These are phyloP conservation scores for Syzygium aqueum DNA, from an alignment of 345 rosid genomes.

Conservation along the genomic window DNA sequence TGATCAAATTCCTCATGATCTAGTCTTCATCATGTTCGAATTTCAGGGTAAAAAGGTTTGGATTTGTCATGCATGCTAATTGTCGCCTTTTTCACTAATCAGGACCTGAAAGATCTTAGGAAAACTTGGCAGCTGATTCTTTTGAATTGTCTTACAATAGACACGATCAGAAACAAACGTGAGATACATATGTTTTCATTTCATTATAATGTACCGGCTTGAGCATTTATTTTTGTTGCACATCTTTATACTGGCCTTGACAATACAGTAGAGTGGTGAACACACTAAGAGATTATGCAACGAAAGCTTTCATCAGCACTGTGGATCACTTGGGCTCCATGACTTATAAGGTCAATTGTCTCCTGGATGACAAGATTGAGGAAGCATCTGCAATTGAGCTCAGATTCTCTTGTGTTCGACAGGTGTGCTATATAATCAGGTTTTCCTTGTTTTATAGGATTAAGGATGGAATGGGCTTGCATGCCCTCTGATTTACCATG, in stretches of 20 bases:
- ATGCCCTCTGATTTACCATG: background rate
- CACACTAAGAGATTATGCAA: conserved; percentile 56
- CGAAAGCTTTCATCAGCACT: conserved; percentile 59
- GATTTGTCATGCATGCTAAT: background rate
- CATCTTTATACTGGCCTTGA: background rate
- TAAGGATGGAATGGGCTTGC: background rate
- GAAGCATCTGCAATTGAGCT: conserved; percentile 28
- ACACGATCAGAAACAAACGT: conserved; percentile 57
- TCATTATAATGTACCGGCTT: background rate
- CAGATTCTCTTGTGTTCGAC: conserved; percentile 46
- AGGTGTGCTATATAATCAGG: conserved; percentile 25
- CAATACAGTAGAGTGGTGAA: conserved; percentile 40
- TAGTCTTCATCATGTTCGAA: background rate
- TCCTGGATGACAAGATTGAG: conserved; percentile 38
- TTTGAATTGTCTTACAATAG: conserved; percentile 54
- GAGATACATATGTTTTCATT: conserved; percentile 1
- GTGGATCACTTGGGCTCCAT: conserved; percentile 88
- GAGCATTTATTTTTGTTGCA: background rate
- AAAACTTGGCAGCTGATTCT: conserved; percentile 76
- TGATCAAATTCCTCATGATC: background rate
- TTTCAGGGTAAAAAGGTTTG: background rate
- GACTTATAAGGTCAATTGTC: conserved; percentile 46
- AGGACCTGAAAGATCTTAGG: conserved; percentile 74
- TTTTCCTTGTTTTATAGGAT: conserved; percentile 4
- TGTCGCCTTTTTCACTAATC: background rate